A percentile compares a stretch with the other conserved stretches of the same genome.
Conservation (phyloP, 1,284 basidiomycete genomes). For the Cutaneotrichosporon curvatum region DNA sequence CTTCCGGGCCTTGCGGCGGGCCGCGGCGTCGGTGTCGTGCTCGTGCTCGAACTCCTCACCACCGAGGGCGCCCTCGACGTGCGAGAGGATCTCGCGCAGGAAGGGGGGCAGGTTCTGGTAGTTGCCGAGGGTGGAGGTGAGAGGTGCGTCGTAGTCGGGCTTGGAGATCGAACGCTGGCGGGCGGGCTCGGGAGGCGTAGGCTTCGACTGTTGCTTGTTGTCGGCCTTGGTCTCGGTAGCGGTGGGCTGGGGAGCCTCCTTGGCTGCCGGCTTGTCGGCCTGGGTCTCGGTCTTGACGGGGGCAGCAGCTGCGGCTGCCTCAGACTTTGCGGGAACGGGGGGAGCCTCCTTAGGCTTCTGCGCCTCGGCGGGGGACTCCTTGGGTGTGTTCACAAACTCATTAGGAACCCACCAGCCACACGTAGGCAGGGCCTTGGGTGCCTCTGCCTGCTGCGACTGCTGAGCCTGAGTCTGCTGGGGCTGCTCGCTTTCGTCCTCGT, state of each 20-base stretch:
- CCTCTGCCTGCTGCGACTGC: neutral
- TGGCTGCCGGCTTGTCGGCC: too few relatives aligned
- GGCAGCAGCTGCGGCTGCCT: too few relatives aligned
- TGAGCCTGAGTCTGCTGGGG: neutral
- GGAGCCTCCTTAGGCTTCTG: neutral
- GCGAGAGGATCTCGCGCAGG: slow-evolving; percentile 24
- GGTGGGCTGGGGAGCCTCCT: neutral
- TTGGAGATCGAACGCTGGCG: neutral
- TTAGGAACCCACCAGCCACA: neutral
- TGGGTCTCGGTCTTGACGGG: too few relatives aligned
- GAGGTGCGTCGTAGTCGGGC: slow-evolving; percentile 13
- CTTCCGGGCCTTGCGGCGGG: neutral
- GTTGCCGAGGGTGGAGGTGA: slow-evolving; percentile 23
- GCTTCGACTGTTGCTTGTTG: neutral
- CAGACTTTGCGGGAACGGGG: neutral
- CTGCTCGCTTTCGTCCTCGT: slow-evolving; percentile 4
- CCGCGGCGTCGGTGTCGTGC: neutral
- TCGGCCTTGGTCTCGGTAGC: neutral
- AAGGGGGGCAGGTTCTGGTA: slow-evolving; percentile 21
- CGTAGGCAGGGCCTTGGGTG: neutral
- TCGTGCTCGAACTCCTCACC: slow-evolving; percentile 5
- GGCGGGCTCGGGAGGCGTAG: neutral
- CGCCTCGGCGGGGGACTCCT: neutral
- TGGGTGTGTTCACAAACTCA: neutral
- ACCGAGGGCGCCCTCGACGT: slow-evolving; percentile 15